Evolutionary conservation across 495 filamentous ascomycete genomes (phyloP).

Genomic region (Aspergillus indologenus): DNA sequence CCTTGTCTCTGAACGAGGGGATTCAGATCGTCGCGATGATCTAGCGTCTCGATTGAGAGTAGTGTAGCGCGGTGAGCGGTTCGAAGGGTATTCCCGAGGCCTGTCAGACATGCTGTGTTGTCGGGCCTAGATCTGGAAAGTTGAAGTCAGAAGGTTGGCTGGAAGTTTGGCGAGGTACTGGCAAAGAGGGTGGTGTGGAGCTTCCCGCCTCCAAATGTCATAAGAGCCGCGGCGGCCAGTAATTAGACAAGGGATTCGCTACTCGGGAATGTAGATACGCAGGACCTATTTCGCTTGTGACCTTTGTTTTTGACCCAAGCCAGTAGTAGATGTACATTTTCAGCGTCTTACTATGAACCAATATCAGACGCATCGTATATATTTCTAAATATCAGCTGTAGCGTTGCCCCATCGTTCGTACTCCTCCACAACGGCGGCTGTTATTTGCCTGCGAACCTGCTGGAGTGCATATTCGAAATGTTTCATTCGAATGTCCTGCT

Average conservation of each 20-base stretch:
- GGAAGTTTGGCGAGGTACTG: no score
- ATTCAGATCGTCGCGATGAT: slow-evolving; percentile 46
- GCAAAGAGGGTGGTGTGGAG: not conserved
- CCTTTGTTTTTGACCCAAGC: no score
- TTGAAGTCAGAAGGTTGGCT: not conserved
- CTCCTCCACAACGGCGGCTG: slow-evolving; percentile 56
- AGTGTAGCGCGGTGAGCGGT: slow-evolving; percentile 16
- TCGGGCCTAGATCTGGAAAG: not conserved
- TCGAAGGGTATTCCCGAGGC: slow-evolving; percentile 25
- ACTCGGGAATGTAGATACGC: no score
- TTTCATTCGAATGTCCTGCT: slow-evolving; percentile 52
- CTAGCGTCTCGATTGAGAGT: slow-evolving; percentile 24
- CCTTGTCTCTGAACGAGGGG: slow-evolving; percentile 44
- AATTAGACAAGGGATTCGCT: no score
- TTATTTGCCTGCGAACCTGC: slow-evolving; percentile 66
- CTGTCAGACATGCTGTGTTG: slow-evolving; percentile 23
- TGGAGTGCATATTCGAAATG: slow-evolving; percentile 64
- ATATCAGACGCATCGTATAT: no score
- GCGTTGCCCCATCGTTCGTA: slow-evolving; percentile 61
- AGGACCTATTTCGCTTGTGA: no score
- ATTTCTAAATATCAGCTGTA: slow-evolving; percentile 30
- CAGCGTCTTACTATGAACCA: no score
- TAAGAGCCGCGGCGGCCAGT: not conserved
- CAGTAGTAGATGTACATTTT: no score
- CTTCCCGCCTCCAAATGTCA: not conserved